Percentiles rank a stretch among this genome's conserved stretches.
phyloP scores from a whole-genome alignment of 306 rosid species.

The Dryas alaskensis region DNA sequence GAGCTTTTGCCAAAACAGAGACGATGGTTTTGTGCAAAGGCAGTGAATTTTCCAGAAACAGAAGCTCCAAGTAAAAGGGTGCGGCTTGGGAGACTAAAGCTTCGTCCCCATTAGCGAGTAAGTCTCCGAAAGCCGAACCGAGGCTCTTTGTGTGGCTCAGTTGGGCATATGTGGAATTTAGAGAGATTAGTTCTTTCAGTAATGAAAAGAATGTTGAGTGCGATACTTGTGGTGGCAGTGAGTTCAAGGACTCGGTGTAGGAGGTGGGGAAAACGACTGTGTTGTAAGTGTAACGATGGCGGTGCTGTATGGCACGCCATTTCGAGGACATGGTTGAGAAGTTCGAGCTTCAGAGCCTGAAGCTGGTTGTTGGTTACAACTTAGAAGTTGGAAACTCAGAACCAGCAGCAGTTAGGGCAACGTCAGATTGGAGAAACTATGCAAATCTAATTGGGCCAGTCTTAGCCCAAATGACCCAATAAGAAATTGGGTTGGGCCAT shows the following conservation, averaged over 20 bases:
- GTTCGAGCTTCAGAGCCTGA: neutral
- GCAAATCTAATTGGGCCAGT: too few species aligned
- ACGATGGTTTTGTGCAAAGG: conserved; percentile 74
- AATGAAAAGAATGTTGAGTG: conserved; percentile 47
- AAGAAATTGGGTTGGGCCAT: too few species aligned
- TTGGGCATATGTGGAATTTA: conserved; percentile 65
- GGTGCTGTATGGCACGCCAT: conserved; percentile 98
- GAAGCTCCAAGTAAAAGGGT: conserved; percentile 51
- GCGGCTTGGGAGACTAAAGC: conserved; percentile 35
- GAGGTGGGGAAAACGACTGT: conserved; percentile 67
- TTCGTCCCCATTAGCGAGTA: conserved; percentile 37
- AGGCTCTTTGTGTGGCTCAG: conserved; percentile 52
- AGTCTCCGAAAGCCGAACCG: conserved; percentile 48
- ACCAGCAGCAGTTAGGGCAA: too few species aligned
- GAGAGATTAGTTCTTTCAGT: conserved; percentile 38
- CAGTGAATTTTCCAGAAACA: conserved; percentile 68
- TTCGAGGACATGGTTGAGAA: conserved; percentile 71
- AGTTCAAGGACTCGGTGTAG: conserved; percentile 38
- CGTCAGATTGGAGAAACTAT: too few species aligned
- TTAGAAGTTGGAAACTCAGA: too few species aligned
- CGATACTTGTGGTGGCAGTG: conserved; percentile 16
- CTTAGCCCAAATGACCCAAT: too few species aligned
- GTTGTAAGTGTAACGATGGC: conserved; percentile 90
- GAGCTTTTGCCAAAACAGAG: conserved; percentile 52
- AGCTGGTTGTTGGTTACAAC: too few species aligned